phyloP scores from a whole-genome alignment of 495 filamentous ascomycete species.

The Aspergillus heteromorphus region DNA sequence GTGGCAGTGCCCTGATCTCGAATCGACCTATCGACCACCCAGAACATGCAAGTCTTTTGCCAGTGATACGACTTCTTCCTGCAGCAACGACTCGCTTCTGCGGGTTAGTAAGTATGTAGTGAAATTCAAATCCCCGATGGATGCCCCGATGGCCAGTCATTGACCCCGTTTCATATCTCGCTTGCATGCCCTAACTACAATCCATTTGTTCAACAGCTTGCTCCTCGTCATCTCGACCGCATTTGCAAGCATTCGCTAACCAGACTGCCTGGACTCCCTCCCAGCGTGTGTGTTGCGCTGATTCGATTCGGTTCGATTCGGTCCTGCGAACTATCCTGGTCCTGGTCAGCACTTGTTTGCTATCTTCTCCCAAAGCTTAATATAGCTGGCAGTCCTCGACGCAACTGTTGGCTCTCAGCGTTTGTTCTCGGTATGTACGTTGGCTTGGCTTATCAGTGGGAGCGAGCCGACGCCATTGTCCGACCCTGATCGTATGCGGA shows the following conservation, averaged over 20 bases:
- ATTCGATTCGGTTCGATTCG: too few species aligned
- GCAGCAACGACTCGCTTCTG: constrained; percentile 1
- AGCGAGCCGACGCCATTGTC: background rate
- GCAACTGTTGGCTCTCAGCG: background rate
- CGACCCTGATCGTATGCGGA: background rate
- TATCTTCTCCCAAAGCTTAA: background rate
- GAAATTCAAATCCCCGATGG: constrained; percentile 1
- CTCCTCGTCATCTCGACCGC: background rate
- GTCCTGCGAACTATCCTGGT: background rate
- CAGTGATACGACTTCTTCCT: constrained; percentile 4
- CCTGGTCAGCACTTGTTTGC: background rate
- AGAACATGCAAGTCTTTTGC: constrained; percentile 8
- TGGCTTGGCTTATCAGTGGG: background rate
- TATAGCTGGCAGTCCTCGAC: background rate
- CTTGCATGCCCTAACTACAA: background rate
- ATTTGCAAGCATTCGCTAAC: background rate
- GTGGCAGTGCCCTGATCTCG: constrained; percentile 17
- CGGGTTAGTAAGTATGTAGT: too few species aligned
- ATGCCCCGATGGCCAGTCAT: background rate
- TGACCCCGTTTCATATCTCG: background rate
- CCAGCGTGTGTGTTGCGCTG: background rate
- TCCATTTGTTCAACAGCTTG: background rate
- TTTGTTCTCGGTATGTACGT: background rate
- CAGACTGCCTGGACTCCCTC: background rate
- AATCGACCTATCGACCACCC: constrained; percentile 8